Evolutionary conservation across 192 early-diverging fungal genomes (phyloP).

Genomic region (Spizellomyces punctatus): DNA sequence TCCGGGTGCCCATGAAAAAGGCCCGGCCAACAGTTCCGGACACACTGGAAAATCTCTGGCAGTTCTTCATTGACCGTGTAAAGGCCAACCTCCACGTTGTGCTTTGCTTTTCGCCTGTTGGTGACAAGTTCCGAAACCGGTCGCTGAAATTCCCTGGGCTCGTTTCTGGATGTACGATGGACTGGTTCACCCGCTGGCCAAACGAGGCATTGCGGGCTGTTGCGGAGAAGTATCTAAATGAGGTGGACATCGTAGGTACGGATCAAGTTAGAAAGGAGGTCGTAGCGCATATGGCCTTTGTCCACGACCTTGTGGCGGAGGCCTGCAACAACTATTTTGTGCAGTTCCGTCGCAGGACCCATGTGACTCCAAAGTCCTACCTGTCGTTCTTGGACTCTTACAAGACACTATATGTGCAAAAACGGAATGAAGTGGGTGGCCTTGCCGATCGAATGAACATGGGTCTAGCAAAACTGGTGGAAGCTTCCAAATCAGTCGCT

Average conservation of each 20-base stretch:
- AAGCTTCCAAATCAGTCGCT: constrained; percentile 64
- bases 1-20: constrained; percentile 61
- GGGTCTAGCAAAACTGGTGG: constrained; percentile 64
- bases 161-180: constrained; percentile 65
- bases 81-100: constrained; percentile 68
- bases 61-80: constrained; percentile 70
- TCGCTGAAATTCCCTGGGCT: constrained; percentile 69
- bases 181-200: constrained; percentile 68
- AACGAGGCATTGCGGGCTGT: constrained; percentile 58
- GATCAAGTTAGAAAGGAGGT: constrained; percentile 63
- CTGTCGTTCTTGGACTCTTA: constrained; percentile 63
- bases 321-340: constrained; percentile 64
- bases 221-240: constrained; percentile 60
- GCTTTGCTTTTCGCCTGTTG: constrained; percentile 68
- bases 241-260: constrained; percentile 59
- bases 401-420: constrained; percentile 52
- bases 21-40: constrained; percentile 58
- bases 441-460: constrained; percentile 68
- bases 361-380: constrained; percentile 68
- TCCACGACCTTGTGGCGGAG: constrained; percentile 64
- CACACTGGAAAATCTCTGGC: constrained; percentile 67
- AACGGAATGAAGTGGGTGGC: constrained; percentile 57
- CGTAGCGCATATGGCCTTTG: constrained; percentile 63
- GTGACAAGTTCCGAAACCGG: constrained; percentile 68
- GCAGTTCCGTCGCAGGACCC: constrained; percentile 62